phyloP scores from a whole-genome alignment of 1,284 basidiomycete species.

The Puccinia triticina region DNA sequence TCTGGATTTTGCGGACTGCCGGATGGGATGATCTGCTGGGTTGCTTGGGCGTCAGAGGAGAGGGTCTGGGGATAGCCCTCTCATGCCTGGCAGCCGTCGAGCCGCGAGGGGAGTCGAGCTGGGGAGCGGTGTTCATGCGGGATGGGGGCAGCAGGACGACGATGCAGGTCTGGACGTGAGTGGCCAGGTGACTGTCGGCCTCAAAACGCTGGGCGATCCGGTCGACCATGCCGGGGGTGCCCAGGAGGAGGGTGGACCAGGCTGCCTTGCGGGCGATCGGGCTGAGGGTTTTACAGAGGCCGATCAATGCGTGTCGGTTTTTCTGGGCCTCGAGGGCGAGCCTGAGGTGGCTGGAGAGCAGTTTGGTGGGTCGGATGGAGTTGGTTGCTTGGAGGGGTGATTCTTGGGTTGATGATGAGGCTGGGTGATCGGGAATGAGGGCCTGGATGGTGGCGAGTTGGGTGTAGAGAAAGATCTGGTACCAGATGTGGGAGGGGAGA shows the following conservation, averaged over 20 bases:
- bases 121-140: not conserved
- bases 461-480: slow-evolving; percentile 25
- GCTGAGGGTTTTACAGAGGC: slow-evolving; percentile 20
- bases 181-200: slow-evolving; percentile 9
- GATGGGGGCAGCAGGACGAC: not conserved
- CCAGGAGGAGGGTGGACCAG: slow-evolving; percentile 27
- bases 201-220: slow-evolving; percentile 29
- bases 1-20: not conserved
- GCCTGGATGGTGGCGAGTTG: slow-evolving; percentile 8
- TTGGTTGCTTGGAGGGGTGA: not conserved
- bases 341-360: not conserved
- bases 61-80: not conserved
- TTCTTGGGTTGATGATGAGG: not conserved
- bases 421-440: slow-evolving; percentile 23
- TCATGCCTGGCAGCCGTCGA: not conserved
- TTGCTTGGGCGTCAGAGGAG: not conserved
- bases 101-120: not conserved
- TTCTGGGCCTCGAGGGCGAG: slow-evolving; percentile 31
- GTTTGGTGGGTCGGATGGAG: not conserved
- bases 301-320: slow-evolving; percentile 24
- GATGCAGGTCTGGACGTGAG: slow-evolving; percentile 27
- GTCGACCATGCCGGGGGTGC: slow-evolving; percentile 14
- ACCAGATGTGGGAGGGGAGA: slow-evolving; percentile 28
- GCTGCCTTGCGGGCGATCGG: slow-evolving; percentile 24
- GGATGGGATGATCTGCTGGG: not conserved